Base-by-base conservation (phyloP, 2,329 filamentous ascomycete species). In the Leptographium lundbergii region DNA sequence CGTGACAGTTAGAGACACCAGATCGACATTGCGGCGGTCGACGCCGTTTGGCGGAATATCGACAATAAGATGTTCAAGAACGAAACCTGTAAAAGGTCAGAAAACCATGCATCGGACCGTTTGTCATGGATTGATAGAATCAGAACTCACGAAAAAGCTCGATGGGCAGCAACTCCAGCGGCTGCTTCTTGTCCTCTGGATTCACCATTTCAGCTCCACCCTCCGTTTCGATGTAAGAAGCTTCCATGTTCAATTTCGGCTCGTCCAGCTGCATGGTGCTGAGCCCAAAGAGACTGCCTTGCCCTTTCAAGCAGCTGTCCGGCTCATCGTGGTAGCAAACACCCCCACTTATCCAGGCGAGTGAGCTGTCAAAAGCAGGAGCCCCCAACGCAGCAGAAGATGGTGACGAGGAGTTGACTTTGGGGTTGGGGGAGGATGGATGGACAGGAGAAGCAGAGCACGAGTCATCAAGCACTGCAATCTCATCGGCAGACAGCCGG, bases 21-120 rank as follows among this genome's bases (percentile, higher is more conserved):
- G 76, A 69, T 92, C 88, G 60, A 86, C 80, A 69, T 92, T 92
- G 63, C 89, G 86, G 47, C 85, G 82, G 29, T 86, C 84, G 65
- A 89, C 80, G 58, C 86, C 86, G 69, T 90, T 88, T n/a, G 84
- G 82, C 6, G 73, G 88, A 14, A 89, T 79, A 70, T 92, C 88
- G 60, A 88, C 74, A 34, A 87, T 84, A 57, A 92, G 77, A 56
- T 88, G 78, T 62, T 87, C 85, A 67, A 92, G 87, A 62, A 92
- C 89, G 67, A 82, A 74, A 66, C 83, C 88, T 89, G 65, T 24
- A 3, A 56, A 19, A 19, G 4, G 54, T 36, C 47, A 39, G 59
- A 56, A 62, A 25, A 39, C 14, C 17, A 34, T 34, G 9, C 32
- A 34, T 34, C 32, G 32, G 9, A 34, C 32, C 17, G 42, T n/a